phyloP scores from a whole-genome alignment of 2,329 filamentous ascomycete species.

The Aspergillus sp. region DNA sequence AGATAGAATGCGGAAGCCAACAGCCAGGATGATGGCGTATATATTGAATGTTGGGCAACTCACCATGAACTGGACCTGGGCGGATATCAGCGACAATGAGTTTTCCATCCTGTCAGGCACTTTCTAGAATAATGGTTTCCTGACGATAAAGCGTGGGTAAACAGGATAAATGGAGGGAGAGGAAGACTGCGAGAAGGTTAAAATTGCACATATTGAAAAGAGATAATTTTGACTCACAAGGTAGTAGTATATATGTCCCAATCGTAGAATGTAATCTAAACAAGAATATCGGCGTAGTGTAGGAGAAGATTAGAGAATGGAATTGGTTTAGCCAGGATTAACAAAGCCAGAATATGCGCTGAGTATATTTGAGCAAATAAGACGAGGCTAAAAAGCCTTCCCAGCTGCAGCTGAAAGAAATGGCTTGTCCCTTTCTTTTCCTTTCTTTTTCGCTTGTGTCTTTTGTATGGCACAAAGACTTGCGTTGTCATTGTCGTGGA shows the following conservation, averaged over 20 bases:
- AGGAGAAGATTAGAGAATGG: background rate
- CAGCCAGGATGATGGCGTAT: background rate
- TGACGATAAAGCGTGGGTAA: background rate
- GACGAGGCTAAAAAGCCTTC: background rate
- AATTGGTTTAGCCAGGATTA: background rate
- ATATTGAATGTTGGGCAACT: constrained; percentile 3
- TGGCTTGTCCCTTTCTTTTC: constrained; percentile 14
- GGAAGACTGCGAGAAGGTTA: background rate
- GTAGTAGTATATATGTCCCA: background rate
- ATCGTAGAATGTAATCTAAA: background rate
- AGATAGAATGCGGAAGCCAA: background rate
- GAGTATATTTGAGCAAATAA: constrained; percentile 5
- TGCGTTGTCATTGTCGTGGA: constrained; percentile 18
- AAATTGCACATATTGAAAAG: background rate
- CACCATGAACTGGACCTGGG: constrained; percentile 35
- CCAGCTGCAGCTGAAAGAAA: background rate
- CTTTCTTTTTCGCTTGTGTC: constrained; percentile 19
- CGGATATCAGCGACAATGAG: constrained; percentile 30
- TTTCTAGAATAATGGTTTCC: background rate
- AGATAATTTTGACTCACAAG: background rate
- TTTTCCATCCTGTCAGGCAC: constrained; percentile 25
- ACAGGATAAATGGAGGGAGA: background rate
- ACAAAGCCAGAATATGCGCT: constrained; percentile 1
- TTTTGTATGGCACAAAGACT: constrained; percentile 14
- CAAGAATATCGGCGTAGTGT: background rate